Evolutionary conservation across 1,284 basidiomycete species (phyloP), one percentile per base, ranked within the genome.

Genomic region (Ustilago loliicola): DNA sequence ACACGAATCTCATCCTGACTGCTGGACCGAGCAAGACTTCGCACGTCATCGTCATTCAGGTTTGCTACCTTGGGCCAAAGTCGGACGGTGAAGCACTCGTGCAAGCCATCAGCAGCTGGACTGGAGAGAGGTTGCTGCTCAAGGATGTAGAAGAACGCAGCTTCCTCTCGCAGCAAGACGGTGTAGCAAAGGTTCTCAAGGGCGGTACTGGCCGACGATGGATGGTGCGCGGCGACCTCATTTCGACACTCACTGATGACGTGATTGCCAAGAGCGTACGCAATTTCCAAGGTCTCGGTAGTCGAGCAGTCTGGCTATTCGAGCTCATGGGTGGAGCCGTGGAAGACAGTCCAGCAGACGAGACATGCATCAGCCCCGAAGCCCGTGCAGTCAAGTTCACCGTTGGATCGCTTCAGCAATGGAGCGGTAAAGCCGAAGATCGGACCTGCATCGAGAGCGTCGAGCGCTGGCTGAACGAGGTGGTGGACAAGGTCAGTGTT

Each of bases 61-160:
- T 96, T 86, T 96, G 94, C 87, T 96, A 92, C 83, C 87, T 94
- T 30, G 94, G 94, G 0, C 88, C 91, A 1, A 77, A 76, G 21
- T 90, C 91, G 68, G 90, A 92, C 67, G 94, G 94, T 0, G 90
- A 92, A 68, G 91, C 92, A 79, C 93, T 92, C 77, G 89, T 95
- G 27, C 89, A 93, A 61, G 92, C 93, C 7, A 92, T 96, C 76
- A 91, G 91, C 10, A 92, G 92, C 52, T 96, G 94, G 94, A 91
- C 93, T 42, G 94, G 88, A 38, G 88, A 88, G 55, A 74, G 87
- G 21, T 93, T 93, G 80, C 85, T 95, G 61, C 88, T 96, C 66
- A 94, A 95, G 79, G 94, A 96, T 85, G 93, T 96, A 2, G 89
- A 93, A 73, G 94, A 95, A 87, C 93, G 95, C 85, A 92, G 91